phyloP scores from a whole-genome alignment of 23 red algal genomes.

The Gracilaria gracilis region DNA sequence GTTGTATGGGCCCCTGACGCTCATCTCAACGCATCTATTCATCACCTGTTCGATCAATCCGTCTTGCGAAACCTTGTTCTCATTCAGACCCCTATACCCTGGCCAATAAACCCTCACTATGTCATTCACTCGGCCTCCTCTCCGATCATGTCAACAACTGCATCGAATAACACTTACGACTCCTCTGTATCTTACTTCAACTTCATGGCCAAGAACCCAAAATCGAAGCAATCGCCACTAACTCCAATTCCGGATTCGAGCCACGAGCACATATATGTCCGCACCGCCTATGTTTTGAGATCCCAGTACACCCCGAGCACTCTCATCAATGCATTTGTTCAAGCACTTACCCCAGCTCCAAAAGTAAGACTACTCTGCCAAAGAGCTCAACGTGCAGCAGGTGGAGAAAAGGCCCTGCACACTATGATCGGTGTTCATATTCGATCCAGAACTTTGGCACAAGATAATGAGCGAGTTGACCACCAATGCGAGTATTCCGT shows the following conservation, averaged over 20 bases:
- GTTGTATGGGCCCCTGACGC: constrained; percentile 61
- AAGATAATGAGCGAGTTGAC: constrained; percentile 53
- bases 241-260: neutral
- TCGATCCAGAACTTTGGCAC: constrained; percentile 44
- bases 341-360: constrained; percentile 41
- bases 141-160: neutral
- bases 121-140: neutral
- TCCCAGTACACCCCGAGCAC: constrained; percentile 10
- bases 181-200: constrained; percentile 17
- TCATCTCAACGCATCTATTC: constrained; percentile 60
- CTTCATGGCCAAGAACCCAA: constrained; percentile 43
- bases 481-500: constrained; percentile 66
- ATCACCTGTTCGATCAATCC: constrained; percentile 57
- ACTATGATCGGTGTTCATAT: constrained; percentile 76
- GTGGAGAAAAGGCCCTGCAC: constrained; percentile 12
- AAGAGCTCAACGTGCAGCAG: neutral
- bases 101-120: constrained; percentile 50
- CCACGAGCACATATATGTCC: constrained; percentile 73
- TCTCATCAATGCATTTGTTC: constrained; percentile 49
- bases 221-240: constrained; percentile 21
- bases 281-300: constrained; percentile 67
- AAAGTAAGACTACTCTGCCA: neutral
- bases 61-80: constrained; percentile 44
- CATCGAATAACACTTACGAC: neutral
- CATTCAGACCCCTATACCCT: constrained; percentile 30